Base-by-base conservation (phyloP, 148 eudicot genomes). In the Fagopyrum esculentum region DNA sequence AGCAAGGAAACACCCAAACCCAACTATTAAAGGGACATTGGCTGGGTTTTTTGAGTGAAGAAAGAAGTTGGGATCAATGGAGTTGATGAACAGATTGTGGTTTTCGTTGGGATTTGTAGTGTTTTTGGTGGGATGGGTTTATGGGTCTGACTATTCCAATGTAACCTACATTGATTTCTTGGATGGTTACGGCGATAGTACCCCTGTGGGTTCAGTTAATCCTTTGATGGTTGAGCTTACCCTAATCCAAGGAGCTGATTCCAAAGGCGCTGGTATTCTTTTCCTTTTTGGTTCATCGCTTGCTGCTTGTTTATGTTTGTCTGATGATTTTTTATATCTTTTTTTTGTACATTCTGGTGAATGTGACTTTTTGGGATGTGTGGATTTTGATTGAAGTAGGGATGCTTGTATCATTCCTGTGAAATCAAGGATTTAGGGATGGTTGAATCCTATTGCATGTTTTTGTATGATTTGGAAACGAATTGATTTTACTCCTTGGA, bases 201-300 rank as follows among this genome's bases (percentile, higher is more conserved):
- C 70, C 12, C 17, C 83, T 78, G 75, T 77, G 49, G 79, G 12
- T 82, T 78, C 64, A 50, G 49, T 79, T 74, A 72, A 80, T 74
- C 86, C 89, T 59, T 80, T 89, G 40, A 86, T 90, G 89, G 91
- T 96, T 69, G 87, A 83, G 69, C 89, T 92, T 66, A 89, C 96
- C 68, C 91, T 92, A 45, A 84, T 95, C 66, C 80, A 77, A 60
- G 94, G 90, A 80, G 99, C 99, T 87, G 96, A 82, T 89, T 71
- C 86, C 45, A 87, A 88, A 83, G 93, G 97, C 43, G 99, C 99
- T 86, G 96, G 99, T 90, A 88, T 45, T 49, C 77, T 52, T 16
- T 76, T 45, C 79, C 6, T 7, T 2, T 10, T 78, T 75, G 22
- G 8, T 71, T 45, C 46, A 44, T 76, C 35, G 51, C 7, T 64